Base-by-base conservation (phyloP, 2,329 filamentous ascomycete genomes). In the Aspergillus tamarii region DNA sequence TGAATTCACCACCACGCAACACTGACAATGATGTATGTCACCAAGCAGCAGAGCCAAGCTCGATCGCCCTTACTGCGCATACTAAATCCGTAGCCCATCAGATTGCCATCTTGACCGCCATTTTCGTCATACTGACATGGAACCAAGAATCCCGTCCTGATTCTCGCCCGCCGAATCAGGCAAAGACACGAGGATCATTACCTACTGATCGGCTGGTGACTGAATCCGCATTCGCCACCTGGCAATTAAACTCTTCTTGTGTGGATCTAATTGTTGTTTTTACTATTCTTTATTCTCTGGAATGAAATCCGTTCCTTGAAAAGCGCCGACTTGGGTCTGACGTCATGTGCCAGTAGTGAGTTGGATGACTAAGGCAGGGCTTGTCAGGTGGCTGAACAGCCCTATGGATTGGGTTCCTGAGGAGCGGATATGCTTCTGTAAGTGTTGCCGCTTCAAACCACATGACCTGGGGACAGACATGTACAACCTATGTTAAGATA, bases 311-410 rank as follows among this genome's bases (percentile, higher is more conserved):
- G 46, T 50, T 26, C 46, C 46, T 50, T 50, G 46, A 30, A 30
- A 19, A 30, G 46, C 16, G 16, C 16, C 62, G 61, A 14, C 11
- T 26, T 60, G 64, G 59, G 61, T 64, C 53, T 64, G 36, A 9
- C 32, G 52, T 54, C 52, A 54, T 30, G 45, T 48, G n/a, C 11
- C 45, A 14, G 45, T 16, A 16, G 11, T 28, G 45, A 26, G 19
- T 26, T 26, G 19, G 21, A 16, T 43, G 43, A 50, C 39, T 41
- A 41, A 7, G 23, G n/a, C 14, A 57, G 7, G 30, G 19, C 21
- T 21, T n/a, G 26, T 62, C 64, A 66, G 62, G 26, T 66, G 64
- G 64, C 14, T 32, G 4, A 2, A 4, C 8, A 63, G 23, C 61
- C 52, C 60, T 62, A 57, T 8, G 12, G 9, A 19, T 41, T 53